Evolutionary conservation across 345 rosid species (phyloP), one percentile per base, ranked within the genome.

Genomic region (Psidium guajava): DNA sequence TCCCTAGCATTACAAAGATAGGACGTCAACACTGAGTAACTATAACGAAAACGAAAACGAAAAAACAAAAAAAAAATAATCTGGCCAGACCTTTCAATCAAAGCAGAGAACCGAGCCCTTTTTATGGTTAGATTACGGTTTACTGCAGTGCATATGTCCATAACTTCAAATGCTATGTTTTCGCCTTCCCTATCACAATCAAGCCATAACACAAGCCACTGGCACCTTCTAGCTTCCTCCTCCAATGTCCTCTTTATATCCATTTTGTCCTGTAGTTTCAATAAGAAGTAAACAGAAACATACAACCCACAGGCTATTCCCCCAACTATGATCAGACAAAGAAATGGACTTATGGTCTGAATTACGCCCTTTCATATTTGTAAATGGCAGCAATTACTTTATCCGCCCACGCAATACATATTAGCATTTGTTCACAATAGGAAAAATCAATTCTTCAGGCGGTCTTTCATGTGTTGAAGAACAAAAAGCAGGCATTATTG

Each of bases 151-250:
- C 98, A 95, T 64, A 95, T 95, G 13, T 95, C 95, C 52, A 95
- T 83, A 84, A 95, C 99, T 91, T 97, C 99, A 86, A 94, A 97
- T 32, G 98, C 96, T 85, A 97, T 97, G 90, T 97, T 95, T 85
- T 96, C 99, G 74, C 99, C 99, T 91, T 95, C 99, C 88, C 99
- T 93, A 84, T 97, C 98, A 53, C 99, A 97, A 91, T 95, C 99
- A 86, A 97, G 97, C 99, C 99, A 97, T 85, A 97, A 83, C 83
- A 97, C 94, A 82, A 97, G 95, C 98, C 99, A 95, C 59, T 95
- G 96, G 87, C 97, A 94, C 89, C 89, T 94, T 92, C 98, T 92
- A 21, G 99, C 93, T 89, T 97, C 98, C 94, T 95, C 99, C 89
- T 97, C 98, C 89, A 97, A 81, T 3, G 99, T 94, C 89, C 94